phyloP scores from a whole-genome alignment of 1,139 yeast species.

The Saccharomyces hybrid region DNA sequence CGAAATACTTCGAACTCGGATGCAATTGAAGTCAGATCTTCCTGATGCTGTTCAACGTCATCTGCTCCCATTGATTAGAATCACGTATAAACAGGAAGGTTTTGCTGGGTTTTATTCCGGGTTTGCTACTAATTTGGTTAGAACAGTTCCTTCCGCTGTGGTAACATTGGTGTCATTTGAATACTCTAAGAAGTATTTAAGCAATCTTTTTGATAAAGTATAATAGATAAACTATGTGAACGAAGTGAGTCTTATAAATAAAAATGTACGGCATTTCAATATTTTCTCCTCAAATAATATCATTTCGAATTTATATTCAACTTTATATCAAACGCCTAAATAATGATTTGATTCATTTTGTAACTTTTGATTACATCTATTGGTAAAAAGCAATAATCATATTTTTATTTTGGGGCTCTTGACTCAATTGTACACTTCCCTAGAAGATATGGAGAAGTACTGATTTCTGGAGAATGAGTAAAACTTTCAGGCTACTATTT shows the following conservation, averaged over 20 bases:
- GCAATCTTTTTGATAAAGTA: neutral
- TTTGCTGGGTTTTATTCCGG: slow-evolving; percentile 83
- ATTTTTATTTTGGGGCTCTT: too few relatives aligned
- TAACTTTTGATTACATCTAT: neutral
- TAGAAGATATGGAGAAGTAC: too few relatives aligned
- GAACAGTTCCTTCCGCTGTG: slow-evolving; percentile 95
- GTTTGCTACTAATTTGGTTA: slow-evolving; percentile 69
- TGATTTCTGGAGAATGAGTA: neutral
- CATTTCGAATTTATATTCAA: neutral
- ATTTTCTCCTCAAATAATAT: neutral
- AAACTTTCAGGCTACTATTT: too few relatives aligned
- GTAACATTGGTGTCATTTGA: slow-evolving; percentile 92
- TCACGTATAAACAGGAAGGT: slow-evolving; percentile 66
- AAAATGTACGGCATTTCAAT: neutral
- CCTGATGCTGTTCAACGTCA: slow-evolving; percentile 26
- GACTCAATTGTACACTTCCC: too few relatives aligned
- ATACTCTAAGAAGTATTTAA: slow-evolving; percentile 59
- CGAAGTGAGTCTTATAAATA: neutral
- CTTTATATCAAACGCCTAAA: neutral
- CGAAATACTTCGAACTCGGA: slow-evolving; percentile 85
- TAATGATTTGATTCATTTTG: neutral
- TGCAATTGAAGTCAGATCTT: slow-evolving; percentile 48
- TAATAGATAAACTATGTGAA: neutral
- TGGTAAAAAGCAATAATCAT: too few relatives aligned
- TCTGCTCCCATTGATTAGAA: slow-evolving; percentile 40